Evolutionary conservation across 306 rosid genomes (phyloP), one percentile per base, ranked within the genome.

Genomic region (Sechiopsis laciniata): DNA sequence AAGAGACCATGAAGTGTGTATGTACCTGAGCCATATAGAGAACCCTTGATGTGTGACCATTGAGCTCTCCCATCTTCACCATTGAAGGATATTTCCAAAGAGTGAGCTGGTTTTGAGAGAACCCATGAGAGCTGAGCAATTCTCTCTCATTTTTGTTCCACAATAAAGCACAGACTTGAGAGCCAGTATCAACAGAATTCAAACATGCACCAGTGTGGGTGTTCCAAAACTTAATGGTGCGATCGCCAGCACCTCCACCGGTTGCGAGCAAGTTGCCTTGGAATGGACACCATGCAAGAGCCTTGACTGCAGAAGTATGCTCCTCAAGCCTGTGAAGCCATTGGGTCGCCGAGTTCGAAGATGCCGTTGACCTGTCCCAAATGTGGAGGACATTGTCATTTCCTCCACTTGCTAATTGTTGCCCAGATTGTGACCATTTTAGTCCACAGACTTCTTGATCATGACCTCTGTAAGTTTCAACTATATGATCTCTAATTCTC

Each of bases 61-160:
- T 84, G 78, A 91, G 92, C 81, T 91, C 97, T 10, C 85, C 89
- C 85, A 85, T 81, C 79, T 87, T 88, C 64, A 83, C 83, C 95
- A 91, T 91, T 6, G 97, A 91, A 9, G 97, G 97, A 63, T 91
- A 91, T 57, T 91, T 88, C 97, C 97, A 91, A 57, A 91, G 95
- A 57, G 92, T 84, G n/a, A 82, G 82, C 82, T 82, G 97, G 72
- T 91, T 88, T 68, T 91, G 83, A 8, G 89, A 78, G 71, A 83
- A 87, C 40, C 97, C 97, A 37, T 91, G 97, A 1, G 97, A 87
- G 80, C 97, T 91, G 52, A 91, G 97, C 72, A 91, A 78, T 84
- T 89, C 97, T 10, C 91, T 87, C 81, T 91, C 97, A n/a, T 87
- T 89, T 85, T 89, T 84, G 81, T 83, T 91, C 97, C 97, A 89